These are phyloP conservation scores for Botryotinia calthae DNA, from an alignment of 2,329 filamentous ascomycete species.

Conservation along the genomic window DNA sequence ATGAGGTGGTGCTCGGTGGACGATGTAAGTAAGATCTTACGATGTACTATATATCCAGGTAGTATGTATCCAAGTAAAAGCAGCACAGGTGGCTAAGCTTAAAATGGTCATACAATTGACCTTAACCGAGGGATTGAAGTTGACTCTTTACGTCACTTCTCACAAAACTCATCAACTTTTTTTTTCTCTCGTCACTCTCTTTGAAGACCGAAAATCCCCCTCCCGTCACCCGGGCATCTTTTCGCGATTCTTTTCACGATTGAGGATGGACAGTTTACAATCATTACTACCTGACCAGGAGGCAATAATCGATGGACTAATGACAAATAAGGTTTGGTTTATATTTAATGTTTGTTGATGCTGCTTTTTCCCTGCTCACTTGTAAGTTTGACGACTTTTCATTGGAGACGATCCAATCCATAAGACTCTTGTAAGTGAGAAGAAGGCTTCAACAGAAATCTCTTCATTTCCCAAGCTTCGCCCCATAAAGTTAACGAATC, in stretches of 20 bases:
- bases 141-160: constrained; percentile 5
- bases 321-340: background rate
- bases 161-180: background rate
- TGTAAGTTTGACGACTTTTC: constrained; percentile 6
- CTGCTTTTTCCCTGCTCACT: background rate
- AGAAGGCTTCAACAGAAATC: background rate
- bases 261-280: background rate
- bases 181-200: background rate
- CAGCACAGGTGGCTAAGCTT: background rate
- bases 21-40: too few relatives aligned
- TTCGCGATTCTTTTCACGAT: background rate
- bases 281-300: background rate
- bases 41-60: background rate
- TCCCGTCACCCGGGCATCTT: background rate
- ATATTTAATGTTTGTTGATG: background rate
- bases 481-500: background rate
- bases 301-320: background rate
- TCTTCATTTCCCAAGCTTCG: constrained; percentile 4
- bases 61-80: background rate
- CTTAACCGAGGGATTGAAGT: constrained; percentile 6
- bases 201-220: background rate
- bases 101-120: background rate
- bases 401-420: background rate
- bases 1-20: background rate
- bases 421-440: background rate